A percentile compares a stretch with the other conserved stretches of the same genome.
These are phyloP conservation scores for Spencermartinsiella europaea DNA, from an alignment of 805 yeast species.

Conservation along the genomic window DNA sequence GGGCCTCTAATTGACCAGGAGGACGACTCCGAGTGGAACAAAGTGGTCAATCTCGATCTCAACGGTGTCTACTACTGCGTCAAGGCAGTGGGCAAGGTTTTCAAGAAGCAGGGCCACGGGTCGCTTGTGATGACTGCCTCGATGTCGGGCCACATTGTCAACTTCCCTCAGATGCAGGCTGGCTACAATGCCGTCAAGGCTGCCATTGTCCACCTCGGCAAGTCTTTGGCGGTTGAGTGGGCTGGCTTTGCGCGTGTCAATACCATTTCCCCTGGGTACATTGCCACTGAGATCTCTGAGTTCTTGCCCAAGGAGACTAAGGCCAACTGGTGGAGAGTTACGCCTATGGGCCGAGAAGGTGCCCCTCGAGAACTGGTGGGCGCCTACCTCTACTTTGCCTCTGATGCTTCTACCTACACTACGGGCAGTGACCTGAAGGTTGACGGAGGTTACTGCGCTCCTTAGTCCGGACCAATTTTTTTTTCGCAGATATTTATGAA, in stretches of 20 bases:
- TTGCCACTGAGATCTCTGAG: conserved; percentile 61
- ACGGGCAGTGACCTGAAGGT: conserved; percentile 73
- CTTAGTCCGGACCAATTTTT: conserved; percentile 27
- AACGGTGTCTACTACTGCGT: conserved; percentile 80
- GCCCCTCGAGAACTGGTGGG: conserved; percentile 70
- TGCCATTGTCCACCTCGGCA: conserved; percentile 68
- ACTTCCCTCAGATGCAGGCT: conserved; percentile 82
- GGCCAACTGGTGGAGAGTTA: conserved; percentile 45
- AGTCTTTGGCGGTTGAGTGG: conserved; percentile 83
- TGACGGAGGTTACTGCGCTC: conserved; percentile 71
- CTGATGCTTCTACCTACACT: conserved; percentile 74
- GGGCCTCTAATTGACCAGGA: conserved; percentile 50
- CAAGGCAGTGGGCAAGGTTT: conserved; percentile 64
- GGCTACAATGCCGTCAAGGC: conserved; percentile 86
- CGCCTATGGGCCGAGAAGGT: conserved; percentile 74
- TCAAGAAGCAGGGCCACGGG: conserved; percentile 69
- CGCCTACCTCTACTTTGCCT: conserved; percentile 72
- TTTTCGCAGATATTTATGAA: not conserved
- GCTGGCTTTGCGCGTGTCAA: conserved; percentile 83
- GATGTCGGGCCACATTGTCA: conserved; percentile 84
- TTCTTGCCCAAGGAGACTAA: conserved; percentile 41
- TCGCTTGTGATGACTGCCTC: conserved; percentile 82
- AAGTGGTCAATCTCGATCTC: conserved; percentile 67
- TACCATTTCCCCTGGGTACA: conserved; percentile 82
- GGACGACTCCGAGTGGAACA: conserved; percentile 60